Evolutionary conservation across 768 basidiomycete genomes (phyloP), one percentile per base, ranked within the genome.

Genomic region (Hygrocybe coccinea): DNA sequence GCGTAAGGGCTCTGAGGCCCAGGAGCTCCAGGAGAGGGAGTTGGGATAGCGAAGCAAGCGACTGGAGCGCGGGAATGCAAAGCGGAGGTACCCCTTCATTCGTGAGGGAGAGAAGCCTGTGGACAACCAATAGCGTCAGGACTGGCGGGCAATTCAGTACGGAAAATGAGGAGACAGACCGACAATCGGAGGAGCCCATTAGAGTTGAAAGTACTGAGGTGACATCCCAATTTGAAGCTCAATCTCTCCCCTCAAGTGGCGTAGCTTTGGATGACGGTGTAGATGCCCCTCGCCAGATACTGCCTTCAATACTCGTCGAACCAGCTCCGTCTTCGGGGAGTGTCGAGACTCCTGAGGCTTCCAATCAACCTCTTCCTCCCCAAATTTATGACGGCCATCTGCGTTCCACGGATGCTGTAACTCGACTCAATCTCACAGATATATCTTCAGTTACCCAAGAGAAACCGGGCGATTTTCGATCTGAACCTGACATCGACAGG

Each of bases 21-120:
- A 75, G 93, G 55, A 90, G 89, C 70, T 90, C 89, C 8, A 78
- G 92, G 62, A 77, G 91, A 62, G 88, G 89, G 0, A 95, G 92
- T 64, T 95, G 93, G 89, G 95, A 90, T 62, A 94, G 92, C 63
- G 88, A 87, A 64, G 86, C 82, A 22, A 93, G 89, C 60, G 80
- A 87, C 41, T 95, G 91, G 91, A 92, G 90, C 66, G 91, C 92
- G 5, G 74, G 79, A 58, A 70, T 87, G 29, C 70, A 67, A 17
- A 77, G 74, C 2, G 71, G 75, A 7, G 78, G 77, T 21, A 74
- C 78, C 5, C 71, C 79, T 1, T 77, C 77, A 1, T 65, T 78
- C 52, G 65, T 64, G 21, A 74, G 79, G 58, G 84, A 81, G 59
- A 78, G 81, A 60, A 86, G 82, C 56, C 57, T 83, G 29, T 82